These are phyloP conservation scores for Sordariomycetes sp. DNA, from an alignment of 2,329 filamentous ascomycete genomes.

Conservation along the genomic window DNA sequence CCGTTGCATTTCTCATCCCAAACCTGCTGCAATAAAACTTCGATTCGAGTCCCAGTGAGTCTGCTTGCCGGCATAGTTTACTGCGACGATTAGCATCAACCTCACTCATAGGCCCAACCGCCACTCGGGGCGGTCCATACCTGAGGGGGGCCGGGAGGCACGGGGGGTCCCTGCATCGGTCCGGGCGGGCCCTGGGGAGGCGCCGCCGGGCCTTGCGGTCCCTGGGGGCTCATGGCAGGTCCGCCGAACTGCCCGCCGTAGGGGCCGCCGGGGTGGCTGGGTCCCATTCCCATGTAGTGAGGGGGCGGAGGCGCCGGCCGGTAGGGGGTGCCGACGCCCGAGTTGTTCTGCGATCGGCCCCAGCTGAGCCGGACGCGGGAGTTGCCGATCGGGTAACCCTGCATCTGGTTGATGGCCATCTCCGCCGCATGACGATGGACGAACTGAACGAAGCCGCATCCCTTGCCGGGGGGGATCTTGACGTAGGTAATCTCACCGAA, in stretches of 20 bases:
- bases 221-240: conserved; percentile 30
- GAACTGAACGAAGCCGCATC: conserved; percentile 97
- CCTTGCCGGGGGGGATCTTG: conserved; percentile 98
- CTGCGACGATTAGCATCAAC: background rate
- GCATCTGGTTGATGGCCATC: conserved; percentile 99
- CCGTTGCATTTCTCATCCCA: conserved; percentile 5
- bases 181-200: conserved; percentile 25
- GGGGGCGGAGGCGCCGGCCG: conserved; percentile 70
- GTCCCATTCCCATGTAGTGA: conserved; percentile 40
- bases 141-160: conserved; percentile 27
- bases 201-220: conserved; percentile 22
- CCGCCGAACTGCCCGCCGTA: conserved; percentile 37
- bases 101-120: background rate
- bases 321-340: conserved; percentile 93
- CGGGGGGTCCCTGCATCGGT: conserved; percentile 24
- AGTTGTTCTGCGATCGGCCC: conserved; percentile 99
- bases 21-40: background rate
- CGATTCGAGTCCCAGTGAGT: background rate
- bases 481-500: conserved; percentile 99
- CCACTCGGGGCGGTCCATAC: conserved; percentile 12
- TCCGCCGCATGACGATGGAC: conserved; percentile 97
- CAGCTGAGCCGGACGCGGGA: conserved; percentile 94
- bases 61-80: background rate
- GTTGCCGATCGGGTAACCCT: conserved; percentile 98
- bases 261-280: conserved; percentile 23